These are phyloP conservation scores for Candida dajiaensis DNA, from an alignment of 805 yeast species.

Conservation along the genomic window DNA sequence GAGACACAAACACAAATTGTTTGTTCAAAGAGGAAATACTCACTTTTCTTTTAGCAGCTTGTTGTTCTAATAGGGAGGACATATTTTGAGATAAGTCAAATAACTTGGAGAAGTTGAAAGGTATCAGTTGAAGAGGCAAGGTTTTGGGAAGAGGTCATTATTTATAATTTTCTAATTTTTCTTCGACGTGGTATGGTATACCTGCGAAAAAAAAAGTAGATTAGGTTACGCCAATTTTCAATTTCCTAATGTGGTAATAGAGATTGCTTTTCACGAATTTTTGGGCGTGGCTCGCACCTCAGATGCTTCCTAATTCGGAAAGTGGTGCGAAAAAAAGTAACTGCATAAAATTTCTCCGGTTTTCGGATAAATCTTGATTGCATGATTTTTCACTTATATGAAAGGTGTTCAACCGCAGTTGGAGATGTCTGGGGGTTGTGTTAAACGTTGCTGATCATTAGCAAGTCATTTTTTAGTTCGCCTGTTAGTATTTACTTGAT, in stretches of 20 bases:
- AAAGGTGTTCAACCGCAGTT: no score
- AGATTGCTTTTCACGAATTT: not conserved
- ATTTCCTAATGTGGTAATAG: not conserved
- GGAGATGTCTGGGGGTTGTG: not conserved
- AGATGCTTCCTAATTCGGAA: not conserved
- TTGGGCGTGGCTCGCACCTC: not conserved
- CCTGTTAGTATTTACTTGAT: no score
- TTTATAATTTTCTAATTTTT: not conserved
- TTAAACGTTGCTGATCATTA: no score
- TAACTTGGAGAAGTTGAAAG: not conserved
- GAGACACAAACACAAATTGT: slow-evolving; percentile 1
- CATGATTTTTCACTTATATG: not conserved
- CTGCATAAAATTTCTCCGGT: not conserved
- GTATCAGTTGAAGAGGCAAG: not conserved
- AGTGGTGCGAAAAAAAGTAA: not conserved
- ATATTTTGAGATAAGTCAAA: slow-evolving; percentile 1
- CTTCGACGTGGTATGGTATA: not conserved
- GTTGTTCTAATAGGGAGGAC: slow-evolving; percentile 6
- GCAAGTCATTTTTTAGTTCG: no score
- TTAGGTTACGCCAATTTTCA: not conserved
- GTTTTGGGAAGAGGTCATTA: not conserved
- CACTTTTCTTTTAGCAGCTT: slow-evolving; percentile 15
- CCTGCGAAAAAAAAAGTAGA: not conserved
- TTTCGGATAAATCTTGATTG: not conserved
- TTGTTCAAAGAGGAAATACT: slow-evolving; percentile 1